Conservation (phyloP, 2,329 filamentous ascomycete genomes). For the Colletotrichum sp. region DNA sequence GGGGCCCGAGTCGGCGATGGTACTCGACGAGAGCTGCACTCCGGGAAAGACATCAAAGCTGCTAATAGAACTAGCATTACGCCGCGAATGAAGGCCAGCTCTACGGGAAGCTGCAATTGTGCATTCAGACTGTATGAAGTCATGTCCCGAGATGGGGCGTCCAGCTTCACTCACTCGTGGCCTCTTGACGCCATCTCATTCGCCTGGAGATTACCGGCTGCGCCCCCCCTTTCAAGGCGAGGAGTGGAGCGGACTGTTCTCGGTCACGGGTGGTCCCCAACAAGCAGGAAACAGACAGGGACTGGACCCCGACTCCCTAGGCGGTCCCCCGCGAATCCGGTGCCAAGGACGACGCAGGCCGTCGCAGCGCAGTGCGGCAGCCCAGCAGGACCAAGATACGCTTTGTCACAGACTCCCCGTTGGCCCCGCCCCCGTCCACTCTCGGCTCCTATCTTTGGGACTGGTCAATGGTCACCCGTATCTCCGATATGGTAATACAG, state of each 20-base stretch:
- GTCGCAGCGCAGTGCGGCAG: background rate
- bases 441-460: slow-evolving; percentile 6
- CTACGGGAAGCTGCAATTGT: background rate
- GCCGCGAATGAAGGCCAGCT: background rate
- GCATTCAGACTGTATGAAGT: slow-evolving; percentile 10
- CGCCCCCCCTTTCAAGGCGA: background rate
- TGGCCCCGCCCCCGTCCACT: background rate
- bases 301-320: slow-evolving; percentile 12
- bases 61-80: slow-evolving; percentile 12
- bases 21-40: slow-evolving; percentile 1
- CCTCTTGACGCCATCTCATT: slow-evolving; percentile 41
- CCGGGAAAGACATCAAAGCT: background rate
- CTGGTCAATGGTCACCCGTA: background rate
- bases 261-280: background rate
- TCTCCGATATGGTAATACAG: background rate
- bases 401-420: slow-evolving; percentile 16
- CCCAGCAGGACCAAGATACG: slow-evolving; percentile 5
- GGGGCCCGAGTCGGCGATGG: background rate
- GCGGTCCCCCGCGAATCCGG: slow-evolving; percentile 16
- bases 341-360: slow-evolving; percentile 14
- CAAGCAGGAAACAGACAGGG: slow-evolving; percentile 18
- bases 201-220: slow-evolving; percentile 26
- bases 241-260: background rate
- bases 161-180: slow-evolving; percentile 37
- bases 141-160: background rate